Conservation (phyloP, 2,329 filamentous ascomycete species). For the Talaromyces rugulosus region DNA sequence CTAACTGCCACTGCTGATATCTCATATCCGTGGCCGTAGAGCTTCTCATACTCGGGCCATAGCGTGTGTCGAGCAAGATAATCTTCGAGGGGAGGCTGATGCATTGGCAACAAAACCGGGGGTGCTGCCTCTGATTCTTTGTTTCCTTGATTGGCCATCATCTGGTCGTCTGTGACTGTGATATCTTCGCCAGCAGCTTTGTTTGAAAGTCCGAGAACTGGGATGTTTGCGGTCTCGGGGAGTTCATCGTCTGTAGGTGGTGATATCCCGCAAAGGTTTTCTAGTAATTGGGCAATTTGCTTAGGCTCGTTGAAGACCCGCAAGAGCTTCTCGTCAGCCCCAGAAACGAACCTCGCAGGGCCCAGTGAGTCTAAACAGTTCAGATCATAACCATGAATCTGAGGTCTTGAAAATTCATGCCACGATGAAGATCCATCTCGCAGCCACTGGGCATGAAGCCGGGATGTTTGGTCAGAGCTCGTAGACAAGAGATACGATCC, state of each 20-base stretch:
- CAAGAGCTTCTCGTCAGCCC: constrained; percentile 96
- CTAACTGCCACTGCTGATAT: constrained; percentile 81
- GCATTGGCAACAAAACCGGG: constrained; percentile 49
- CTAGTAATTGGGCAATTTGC: constrained; percentile 71
- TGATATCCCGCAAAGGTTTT: constrained; percentile 61
- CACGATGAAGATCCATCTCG: constrained; percentile 57
- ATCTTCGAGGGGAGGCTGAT: constrained; percentile 82
- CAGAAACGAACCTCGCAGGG: constrained; percentile 76
- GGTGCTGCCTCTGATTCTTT: constrained; percentile 18
- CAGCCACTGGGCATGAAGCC: constrained; percentile 78
- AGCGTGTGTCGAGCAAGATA: constrained; percentile 83
- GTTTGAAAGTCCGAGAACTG: constrained; percentile 91
- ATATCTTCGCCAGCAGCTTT: constrained; percentile 66
- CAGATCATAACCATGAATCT: constrained; percentile 96
- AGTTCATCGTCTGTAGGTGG: constrained; percentile 43
- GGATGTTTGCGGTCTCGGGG: constrained; percentile 89
- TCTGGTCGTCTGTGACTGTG: constrained; percentile 31
- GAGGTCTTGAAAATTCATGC: constrained; percentile 93
- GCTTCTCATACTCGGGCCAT: constrained; percentile 93
- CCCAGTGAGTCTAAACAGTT: constrained; percentile 84
- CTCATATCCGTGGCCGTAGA: constrained; percentile 97
- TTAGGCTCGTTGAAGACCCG: constrained; percentile 89
- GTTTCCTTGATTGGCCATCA: constrained; percentile 7
- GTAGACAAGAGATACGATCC: constrained; percentile 86
- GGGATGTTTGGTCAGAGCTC: constrained; percentile 85